Evolutionary conservation across 768 basidiomycete species (phyloP).

Genomic region (Naganishia vaughanmartiniae): DNA sequence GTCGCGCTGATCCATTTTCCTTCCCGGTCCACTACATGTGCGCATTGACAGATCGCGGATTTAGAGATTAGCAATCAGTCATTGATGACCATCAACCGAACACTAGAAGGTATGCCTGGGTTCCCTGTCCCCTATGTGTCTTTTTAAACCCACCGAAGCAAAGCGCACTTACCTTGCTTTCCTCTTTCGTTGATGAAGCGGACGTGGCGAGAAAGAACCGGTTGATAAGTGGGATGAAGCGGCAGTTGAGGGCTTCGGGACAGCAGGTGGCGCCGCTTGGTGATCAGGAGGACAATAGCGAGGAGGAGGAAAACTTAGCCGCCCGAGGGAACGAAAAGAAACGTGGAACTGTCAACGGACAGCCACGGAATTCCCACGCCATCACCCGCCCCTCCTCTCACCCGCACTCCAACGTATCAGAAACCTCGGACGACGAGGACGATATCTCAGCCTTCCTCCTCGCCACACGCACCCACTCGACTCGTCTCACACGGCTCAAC

Average conservation of each 20-base stretch:
- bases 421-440: neutral
- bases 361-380: neutral
- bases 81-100: slow-evolving; percentile 47
- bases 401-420: neutral
- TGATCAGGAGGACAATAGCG: neutral
- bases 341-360: neutral
- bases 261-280: neutral
- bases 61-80: slow-evolving; percentile 49
- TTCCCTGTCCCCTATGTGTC: neutral
- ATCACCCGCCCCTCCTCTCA: neutral
- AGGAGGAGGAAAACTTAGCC: too few relatives aligned
- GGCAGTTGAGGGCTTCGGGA: slow-evolving; percentile 26
- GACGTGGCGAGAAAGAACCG: slow-evolving; percentile 25
- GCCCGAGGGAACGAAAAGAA: neutral
- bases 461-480: neutral
- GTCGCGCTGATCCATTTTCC: neutral
- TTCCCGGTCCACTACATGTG: neutral
- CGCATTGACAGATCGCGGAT: slow-evolving; percentile 43
- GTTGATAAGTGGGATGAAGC: slow-evolving; percentile 13
- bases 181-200: neutral
- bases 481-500: neutral
- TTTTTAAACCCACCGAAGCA: neutral
- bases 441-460: slow-evolving; percentile 4
- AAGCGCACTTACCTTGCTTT: neutral
- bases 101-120: slow-evolving; percentile 42